phyloP scores from a whole-genome alignment of 1,284 basidiomycete genomes.

The Papiliotrema fonsecae region DNA sequence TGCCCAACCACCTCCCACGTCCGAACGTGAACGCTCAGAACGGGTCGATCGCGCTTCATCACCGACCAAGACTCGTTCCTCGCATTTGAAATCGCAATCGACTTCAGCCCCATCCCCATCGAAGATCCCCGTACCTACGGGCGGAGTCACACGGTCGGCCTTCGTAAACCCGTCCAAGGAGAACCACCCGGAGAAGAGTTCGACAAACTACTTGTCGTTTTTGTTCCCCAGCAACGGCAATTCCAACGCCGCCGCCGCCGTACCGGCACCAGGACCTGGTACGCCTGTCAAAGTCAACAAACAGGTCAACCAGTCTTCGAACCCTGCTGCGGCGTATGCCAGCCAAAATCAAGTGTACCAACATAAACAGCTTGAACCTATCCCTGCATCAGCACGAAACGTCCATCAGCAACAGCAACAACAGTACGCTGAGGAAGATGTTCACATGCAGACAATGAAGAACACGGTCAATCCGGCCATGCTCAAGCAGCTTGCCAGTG shows the following conservation, averaged over 20 bases:
- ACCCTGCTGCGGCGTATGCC: constrained; percentile 9
- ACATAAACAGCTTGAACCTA: too few relatives aligned
- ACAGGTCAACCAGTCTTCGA: constrained; percentile 4
- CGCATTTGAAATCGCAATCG: constrained; percentile 25
- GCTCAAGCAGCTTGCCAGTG: constrained; percentile 55
- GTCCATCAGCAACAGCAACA: not conserved
- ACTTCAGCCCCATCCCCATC: constrained; percentile 27
- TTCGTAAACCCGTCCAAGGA: constrained; percentile 10
- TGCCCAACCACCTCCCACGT: constrained; percentile 13
- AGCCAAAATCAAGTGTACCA: not conserved
- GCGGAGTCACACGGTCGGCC: constrained; percentile 20
- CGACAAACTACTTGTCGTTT: constrained; percentile 41
- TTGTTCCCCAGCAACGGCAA: constrained; percentile 30
- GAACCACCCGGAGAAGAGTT: constrained; percentile 20
- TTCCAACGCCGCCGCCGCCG: constrained; percentile 3
- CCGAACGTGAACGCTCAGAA: constrained; percentile 1
- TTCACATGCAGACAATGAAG: constrained; percentile 49
- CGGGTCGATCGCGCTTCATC: constrained; percentile 10
- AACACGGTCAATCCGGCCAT: constrained; percentile 37
- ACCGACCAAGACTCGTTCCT: constrained; percentile 18
- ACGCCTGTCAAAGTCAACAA: constrained; percentile 19
- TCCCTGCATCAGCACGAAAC: too few relatives aligned
- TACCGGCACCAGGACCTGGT: constrained; percentile 2
- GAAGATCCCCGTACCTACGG: constrained; percentile 35
- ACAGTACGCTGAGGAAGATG: constrained; percentile 28